Conservation (phyloP, 2,329 filamentous ascomycete genomes). For the Monosporascus sp. region DNA sequence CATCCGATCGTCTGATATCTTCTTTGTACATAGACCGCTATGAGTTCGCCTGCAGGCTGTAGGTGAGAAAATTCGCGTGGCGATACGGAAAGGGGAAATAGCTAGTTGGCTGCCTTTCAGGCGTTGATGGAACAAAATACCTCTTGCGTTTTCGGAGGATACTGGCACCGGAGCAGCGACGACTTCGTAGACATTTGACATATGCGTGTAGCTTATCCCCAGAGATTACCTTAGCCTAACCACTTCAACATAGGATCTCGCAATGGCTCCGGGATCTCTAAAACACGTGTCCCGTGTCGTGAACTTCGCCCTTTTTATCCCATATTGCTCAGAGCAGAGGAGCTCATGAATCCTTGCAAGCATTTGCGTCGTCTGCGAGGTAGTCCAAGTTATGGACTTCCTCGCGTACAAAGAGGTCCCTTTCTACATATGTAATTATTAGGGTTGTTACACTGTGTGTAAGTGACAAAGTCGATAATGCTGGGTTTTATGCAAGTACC, state of each 20-base stretch:
- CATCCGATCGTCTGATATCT: background rate
- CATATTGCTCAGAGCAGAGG: too few species aligned
- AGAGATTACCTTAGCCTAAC: too few species aligned
- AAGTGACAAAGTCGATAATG: too few species aligned
- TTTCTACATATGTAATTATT: background rate
- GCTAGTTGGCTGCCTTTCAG: background rate
- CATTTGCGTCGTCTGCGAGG: too few species aligned
- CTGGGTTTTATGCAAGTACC: background rate
- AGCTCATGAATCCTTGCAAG: too few species aligned
- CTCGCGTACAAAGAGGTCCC: background rate
- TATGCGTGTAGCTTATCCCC: background rate
- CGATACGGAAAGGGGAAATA: background rate
- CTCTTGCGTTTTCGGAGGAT: background rate
- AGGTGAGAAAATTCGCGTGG: background rate
- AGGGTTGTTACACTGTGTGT: too few species aligned
- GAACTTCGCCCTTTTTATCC: too few species aligned
- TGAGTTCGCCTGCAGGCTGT: background rate
- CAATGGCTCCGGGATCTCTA: too few species aligned
- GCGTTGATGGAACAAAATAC: constrained; percentile 10
- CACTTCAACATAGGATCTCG: too few species aligned
- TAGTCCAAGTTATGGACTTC: too few species aligned
- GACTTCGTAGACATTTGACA: background rate
- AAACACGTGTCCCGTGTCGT: too few species aligned
- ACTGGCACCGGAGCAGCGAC: background rate
- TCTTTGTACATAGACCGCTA: background rate